These are phyloP conservation scores for Eragrostis curvula DNA, from an alignment of 176 grass and related monocot genomes.

Conservation along the genomic window DNA sequence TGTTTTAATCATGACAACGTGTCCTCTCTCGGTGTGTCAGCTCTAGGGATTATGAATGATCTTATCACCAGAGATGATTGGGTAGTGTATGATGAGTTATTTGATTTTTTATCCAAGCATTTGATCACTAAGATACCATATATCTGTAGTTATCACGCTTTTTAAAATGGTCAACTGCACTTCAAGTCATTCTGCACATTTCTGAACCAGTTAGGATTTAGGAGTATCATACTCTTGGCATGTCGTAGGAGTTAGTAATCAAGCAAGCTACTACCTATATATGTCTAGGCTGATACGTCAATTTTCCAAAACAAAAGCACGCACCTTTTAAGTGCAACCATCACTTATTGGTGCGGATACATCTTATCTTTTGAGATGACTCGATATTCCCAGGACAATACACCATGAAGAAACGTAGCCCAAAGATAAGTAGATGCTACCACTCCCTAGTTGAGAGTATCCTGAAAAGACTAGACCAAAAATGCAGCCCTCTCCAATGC, in stretches of 20 bases:
- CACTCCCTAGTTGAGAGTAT: conserved; percentile 27
- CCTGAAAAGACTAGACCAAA: conserved; percentile 56
- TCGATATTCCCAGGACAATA: conserved; percentile 47
- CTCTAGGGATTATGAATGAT: too few relatives aligned
- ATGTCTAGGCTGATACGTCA: conserved; percentile 34
- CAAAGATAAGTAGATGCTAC: conserved; percentile 34
- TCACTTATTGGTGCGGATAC: conserved; percentile 43
- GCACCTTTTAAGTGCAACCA: conserved; percentile 36
- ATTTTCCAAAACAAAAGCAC: conserved; percentile 29
- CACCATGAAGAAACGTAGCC: conserved; percentile 16
- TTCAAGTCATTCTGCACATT: background rate
- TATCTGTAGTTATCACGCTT: background rate
- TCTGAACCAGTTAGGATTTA: background rate
- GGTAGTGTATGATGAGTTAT: background rate
- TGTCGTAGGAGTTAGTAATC: too few relatives aligned
- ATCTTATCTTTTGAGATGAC: conserved; percentile 46
- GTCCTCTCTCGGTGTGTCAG: background rate
- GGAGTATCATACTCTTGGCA: background rate
- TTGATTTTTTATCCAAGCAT: conserved; percentile 3
- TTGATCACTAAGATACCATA: background rate
- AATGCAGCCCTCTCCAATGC: conserved; percentile 46
- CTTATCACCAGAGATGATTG: conserved; percentile 1
- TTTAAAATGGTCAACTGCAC: background rate
- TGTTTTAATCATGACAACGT: too few relatives aligned
- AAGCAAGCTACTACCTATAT: background rate